Conservation (phyloP, 2,329 filamentous ascomycete species). For the Lojkania enalia region DNA sequence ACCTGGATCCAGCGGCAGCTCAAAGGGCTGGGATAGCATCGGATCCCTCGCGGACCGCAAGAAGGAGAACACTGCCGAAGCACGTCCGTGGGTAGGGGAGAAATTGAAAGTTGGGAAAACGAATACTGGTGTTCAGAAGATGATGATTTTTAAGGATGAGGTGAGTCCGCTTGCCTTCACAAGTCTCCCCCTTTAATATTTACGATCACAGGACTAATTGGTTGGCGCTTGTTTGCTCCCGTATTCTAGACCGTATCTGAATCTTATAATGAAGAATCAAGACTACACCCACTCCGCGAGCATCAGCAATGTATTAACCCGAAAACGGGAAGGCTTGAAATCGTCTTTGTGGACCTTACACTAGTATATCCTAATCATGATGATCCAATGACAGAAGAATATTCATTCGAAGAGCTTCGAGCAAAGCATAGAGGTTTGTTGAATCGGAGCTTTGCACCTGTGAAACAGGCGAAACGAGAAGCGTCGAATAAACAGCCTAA, state of each 20-base stretch:
- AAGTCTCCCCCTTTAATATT: conserved; percentile 44
- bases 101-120: conserved; percentile 86
- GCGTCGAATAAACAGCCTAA: too few relatives aligned
- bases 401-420: conserved; percentile 90
- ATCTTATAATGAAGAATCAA: conserved; percentile 36
- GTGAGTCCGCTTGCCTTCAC: conserved; percentile 63
- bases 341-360: conserved; percentile 84
- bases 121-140: conserved; percentile 74
- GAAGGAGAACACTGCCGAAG: conserved; percentile 88
- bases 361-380: conserved; percentile 79
- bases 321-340: conserved; percentile 79
- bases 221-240: conserved; percentile 56
- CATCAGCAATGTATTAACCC: conserved; percentile 83
- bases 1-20: conserved; percentile 58
- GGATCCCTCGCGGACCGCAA: conserved; percentile 83
- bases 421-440: conserved; percentile 73
- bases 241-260: conserved; percentile 53
- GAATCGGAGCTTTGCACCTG: conserved; percentile 56
- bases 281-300: conserved; percentile 69
- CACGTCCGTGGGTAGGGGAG: conserved; percentile 90
- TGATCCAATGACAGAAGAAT: conserved; percentile 68
- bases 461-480: conserved; percentile 32
- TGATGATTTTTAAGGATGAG: conserved; percentile 93
- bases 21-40: conserved; percentile 89
- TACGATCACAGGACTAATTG: conserved; percentile 81